Base-by-base conservation (phyloP, 768 basidiomycete species). In the Suillus variegatus region DNA sequence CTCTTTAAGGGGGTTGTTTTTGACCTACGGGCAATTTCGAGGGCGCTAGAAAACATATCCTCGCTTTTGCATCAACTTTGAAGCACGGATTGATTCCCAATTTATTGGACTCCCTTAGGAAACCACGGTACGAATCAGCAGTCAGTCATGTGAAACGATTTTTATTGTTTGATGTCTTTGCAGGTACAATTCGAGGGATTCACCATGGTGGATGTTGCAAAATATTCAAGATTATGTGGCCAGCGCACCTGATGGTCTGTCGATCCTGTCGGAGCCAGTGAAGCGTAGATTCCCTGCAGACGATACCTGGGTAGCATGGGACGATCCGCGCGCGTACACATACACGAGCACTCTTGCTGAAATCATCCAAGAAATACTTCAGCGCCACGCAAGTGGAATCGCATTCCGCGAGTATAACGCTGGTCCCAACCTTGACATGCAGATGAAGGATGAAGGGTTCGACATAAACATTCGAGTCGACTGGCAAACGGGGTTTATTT, bases 141-240 rank as follows among this genome's bases (percentile, higher is more conserved):
- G 22, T 6, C 6, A 28, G 18, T 43, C 9, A 3, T 32, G 6
- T 6, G 25, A 28, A 20, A 43, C 40, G 4, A 58, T 58, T 41
- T 54, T 25, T 13, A 46, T 36, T 47, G 9, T 63, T 20, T 43
- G 58, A 60, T 43, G 20, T 10, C 58, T 60, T 44, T 49, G 10
- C 66, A 92, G 92, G 67, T 96, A 95, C 77, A 99, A 99, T 77
- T 99, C 94, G 6, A 90, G 97, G 61, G 97, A 99, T 75, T 95
- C 94, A 8, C 97, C 97, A 5, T 99, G 96, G 97, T 99, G 95
- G 94, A 97, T 99, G 93, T 76, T 98, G 65, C 97, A 99, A 75
- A 97, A 92, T 73, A 97, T 99, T 63, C 97, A 99, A 72, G 95
- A 99, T 75, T 99, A 98, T 75, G 89, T 87, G 25, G 79, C 79